phyloP scores from a whole-genome alignment of 306 rosid genomes.

The Nissolia schottii region DNA sequence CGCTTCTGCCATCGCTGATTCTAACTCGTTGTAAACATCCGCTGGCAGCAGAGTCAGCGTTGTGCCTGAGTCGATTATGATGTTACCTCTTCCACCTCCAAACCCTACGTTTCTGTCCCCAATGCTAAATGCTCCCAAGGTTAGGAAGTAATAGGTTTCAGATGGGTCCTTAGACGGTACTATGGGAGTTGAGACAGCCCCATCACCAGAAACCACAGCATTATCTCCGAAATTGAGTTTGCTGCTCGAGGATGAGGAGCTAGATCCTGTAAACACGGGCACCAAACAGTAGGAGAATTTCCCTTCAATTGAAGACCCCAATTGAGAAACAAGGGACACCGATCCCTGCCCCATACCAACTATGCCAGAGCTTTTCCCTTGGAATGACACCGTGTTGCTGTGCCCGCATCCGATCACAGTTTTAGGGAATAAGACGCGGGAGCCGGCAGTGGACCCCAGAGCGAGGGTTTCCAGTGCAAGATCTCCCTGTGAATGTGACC shows the following conservation, averaged over 20 bases:
- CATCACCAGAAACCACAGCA: neutral
- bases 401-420: constrained; percentile 42
- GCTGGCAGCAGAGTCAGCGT: constrained; percentile 3
- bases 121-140: neutral
- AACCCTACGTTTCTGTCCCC: neutral
- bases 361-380: constrained; percentile 35
- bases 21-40: neutral
- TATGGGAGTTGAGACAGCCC: neutral
- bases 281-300: constrained; percentile 53
- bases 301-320: constrained; percentile 8
- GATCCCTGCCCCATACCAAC: constrained; percentile 57
- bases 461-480: constrained; percentile 37
- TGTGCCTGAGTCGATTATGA: constrained; percentile 33
- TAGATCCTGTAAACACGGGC: neutral
- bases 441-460: constrained; percentile 22
- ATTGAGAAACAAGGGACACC: constrained; percentile 20
- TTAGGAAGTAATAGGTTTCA: neutral
- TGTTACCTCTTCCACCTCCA: neutral
- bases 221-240: neutral
- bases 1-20: neutral
- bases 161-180: neutral
- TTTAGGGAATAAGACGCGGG: neutral
- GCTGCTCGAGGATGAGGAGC: too few species aligned
- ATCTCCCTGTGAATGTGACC: constrained; percentile 16
- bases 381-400: neutral